Base-by-base conservation (phyloP, 2,329 filamentous ascomycete species). In the Elsinoe fawcettii region DNA sequence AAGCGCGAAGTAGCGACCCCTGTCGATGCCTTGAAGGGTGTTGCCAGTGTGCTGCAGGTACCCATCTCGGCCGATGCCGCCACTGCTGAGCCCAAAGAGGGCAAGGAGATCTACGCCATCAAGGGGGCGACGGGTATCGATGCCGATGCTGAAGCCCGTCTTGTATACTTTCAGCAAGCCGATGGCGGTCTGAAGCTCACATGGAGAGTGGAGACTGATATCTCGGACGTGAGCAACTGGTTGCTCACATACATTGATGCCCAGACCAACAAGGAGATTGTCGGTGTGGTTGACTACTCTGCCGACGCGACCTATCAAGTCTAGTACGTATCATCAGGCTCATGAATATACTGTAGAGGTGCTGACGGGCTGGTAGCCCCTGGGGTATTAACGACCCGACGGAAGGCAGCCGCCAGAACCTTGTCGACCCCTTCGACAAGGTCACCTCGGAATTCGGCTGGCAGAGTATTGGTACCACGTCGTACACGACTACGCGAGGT, bases 151-250 rank as follows among this genome's bases (percentile, higher is more conserved):
- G 74, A 80, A 63, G 80, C 79, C 2, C 75, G 75, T 60, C 72
- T 83, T 2, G 75, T 80, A 36, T 84, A 83, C 67, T 72, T 82
- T 41, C 71, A 75, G 62, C 77, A 75, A 59, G 65, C 70, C 0
- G 74, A 80, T 39, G 74, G 74, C 47, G 69, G 64, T 1, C 70
- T 84, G 3, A 73, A 72, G 5, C 70, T 83, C 18, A 71, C 77
- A 0, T 84, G 80, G 81, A 72, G 80, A 64, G 71, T 84, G 9
- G 80, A 83, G 73, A 83, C 80, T 2, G 79, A 83, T 58, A 67
- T 81, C 39, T 37, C 49, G 1, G 49, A 53, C n/a, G 59, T 72
- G 7, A 74, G 77, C 59, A 80, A 82, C 69, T 84, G 80, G 80
- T 73, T 83, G n/a, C 67, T 81, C 41, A 77, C 78, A 1, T 84